These are phyloP conservation scores for Chlamydomonas eustigma DNA, from an alignment of 139 green algal species.

Conservation along the genomic window DNA sequence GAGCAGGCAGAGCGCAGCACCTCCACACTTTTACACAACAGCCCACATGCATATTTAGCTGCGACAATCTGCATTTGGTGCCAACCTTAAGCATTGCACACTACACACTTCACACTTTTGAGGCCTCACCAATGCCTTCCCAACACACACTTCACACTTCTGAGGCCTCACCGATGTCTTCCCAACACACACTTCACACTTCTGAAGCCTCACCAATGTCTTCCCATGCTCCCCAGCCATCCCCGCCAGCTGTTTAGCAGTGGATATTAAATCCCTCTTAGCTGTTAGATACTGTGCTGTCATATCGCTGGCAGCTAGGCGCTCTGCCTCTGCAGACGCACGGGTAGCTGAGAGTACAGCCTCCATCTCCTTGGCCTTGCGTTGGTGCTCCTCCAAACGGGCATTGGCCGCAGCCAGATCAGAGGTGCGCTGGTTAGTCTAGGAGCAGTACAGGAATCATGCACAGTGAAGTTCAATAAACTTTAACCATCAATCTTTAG, in stretches of 20 bases:
- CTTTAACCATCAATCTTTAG: too few species aligned
- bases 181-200: not conserved
- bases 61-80: too few species aligned
- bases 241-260: slow-evolving; percentile 1
- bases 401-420: not conserved
- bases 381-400: not conserved
- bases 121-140: not conserved
- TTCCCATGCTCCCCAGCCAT: not conserved
- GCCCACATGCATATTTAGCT: too few species aligned
- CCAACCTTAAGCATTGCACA: not conserved
- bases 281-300: slow-evolving; percentile 9
- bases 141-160: not conserved
- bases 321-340: not conserved
- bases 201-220: not conserved
- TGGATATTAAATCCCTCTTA: slow-evolving; percentile 7
- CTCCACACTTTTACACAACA: too few species aligned
- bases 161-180: not conserved
- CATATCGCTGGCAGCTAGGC: not conserved
- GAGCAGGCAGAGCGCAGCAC: too few species aligned
- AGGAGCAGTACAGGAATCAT: too few species aligned
- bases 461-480: too few species aligned
- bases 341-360: not conserved
- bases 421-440: too few species aligned
- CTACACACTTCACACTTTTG: not conserved
- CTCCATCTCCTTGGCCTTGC: not conserved